Conservation (phyloP, 2,329 filamentous ascomycete genomes). For the Phyllosticta ampelicida region DNA sequence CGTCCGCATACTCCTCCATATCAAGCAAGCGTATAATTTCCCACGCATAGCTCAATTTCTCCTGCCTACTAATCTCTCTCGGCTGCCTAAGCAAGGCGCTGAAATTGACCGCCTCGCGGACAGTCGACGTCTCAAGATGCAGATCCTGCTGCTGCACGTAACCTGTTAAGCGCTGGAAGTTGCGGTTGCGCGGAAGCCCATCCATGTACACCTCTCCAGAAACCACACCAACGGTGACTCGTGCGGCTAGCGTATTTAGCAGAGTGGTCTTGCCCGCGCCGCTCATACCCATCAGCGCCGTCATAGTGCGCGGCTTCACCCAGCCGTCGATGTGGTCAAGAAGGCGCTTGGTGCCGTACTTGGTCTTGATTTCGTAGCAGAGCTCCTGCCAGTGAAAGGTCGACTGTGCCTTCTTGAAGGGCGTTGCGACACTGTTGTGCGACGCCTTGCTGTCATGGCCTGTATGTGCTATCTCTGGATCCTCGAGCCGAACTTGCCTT, state of each 20-base stretch:
- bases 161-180: slow-evolving; percentile 85
- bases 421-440: slow-evolving; percentile 24
- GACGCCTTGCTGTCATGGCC: slow-evolving; percentile 12
- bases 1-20: slow-evolving; percentile 84
- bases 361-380: slow-evolving; percentile 71
- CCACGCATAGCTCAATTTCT: slow-evolving; percentile 80
- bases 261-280: slow-evolving; percentile 93
- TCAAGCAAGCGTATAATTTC: slow-evolving; percentile 85
- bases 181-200: slow-evolving; percentile 59
- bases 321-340: slow-evolving; percentile 82
- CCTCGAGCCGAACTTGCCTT: slow-evolving; percentile 28
- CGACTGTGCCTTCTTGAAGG: slow-evolving; percentile 54
- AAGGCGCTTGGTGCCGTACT: slow-evolving; percentile 62
- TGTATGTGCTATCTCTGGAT: slow-evolving; percentile 29
- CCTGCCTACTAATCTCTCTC: slow-evolving; percentile 54
- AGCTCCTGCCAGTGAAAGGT: slow-evolving; percentile 82
- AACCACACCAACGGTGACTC: slow-evolving; percentile 81
- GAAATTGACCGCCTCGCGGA: slow-evolving; percentile 80
- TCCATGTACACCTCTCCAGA: slow-evolving; percentile 80
- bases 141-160: slow-evolving; percentile 92
- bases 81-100: slow-evolving; percentile 79
- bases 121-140: slow-evolving; percentile 72
- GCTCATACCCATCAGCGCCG: slow-evolving; percentile 77
- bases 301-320: slow-evolving; percentile 86
- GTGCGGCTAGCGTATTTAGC: slow-evolving; percentile 73